phyloP scores from a whole-genome alignment of 2,329 filamentous ascomycete species.

The Colletotrichum musicola region DNA sequence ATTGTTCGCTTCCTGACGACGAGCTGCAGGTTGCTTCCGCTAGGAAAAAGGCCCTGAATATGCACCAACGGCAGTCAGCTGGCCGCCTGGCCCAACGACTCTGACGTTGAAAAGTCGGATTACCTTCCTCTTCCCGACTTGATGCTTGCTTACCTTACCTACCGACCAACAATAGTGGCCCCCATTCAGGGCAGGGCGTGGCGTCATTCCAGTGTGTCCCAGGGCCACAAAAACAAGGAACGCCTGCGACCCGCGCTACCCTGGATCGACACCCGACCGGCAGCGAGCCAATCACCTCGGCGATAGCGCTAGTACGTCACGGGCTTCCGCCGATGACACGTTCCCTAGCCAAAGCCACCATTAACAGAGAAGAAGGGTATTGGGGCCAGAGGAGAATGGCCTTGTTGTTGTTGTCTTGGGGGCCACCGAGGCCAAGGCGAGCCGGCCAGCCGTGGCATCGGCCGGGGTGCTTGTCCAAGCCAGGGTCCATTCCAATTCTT shows the following conservation, averaged over 20 bases:
- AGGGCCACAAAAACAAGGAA: constrained; percentile 38
- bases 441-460: constrained; percentile 30
- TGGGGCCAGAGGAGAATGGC: too few species aligned
- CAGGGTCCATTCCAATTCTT: constrained; percentile 21
- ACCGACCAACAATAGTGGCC: too few species aligned
- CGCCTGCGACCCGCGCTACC: constrained; percentile 30
- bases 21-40: constrained; percentile 8
- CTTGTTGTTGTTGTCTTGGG: not conserved
- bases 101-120: constrained; percentile 34
- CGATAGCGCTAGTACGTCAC: constrained; percentile 27
- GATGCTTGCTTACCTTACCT: too few species aligned
- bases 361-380: constrained; percentile 14
- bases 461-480: constrained; percentile 24
- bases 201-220: constrained; percentile 25
- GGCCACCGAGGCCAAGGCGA: constrained; percentile 1
- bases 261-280: constrained; percentile 29
- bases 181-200: constrained; percentile 24
- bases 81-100: not conserved
- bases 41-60: constrained; percentile 9
- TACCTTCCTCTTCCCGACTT: not conserved
- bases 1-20: constrained; percentile 13
- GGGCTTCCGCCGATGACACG: not conserved
- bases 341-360: constrained; percentile 23
- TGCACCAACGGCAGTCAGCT: constrained; percentile 30
- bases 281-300: constrained; percentile 32